These are phyloP conservation scores for Cenchrus americanus DNA, from an alignment of 176 grass and related monocot genomes.

Conservation along the genomic window DNA sequence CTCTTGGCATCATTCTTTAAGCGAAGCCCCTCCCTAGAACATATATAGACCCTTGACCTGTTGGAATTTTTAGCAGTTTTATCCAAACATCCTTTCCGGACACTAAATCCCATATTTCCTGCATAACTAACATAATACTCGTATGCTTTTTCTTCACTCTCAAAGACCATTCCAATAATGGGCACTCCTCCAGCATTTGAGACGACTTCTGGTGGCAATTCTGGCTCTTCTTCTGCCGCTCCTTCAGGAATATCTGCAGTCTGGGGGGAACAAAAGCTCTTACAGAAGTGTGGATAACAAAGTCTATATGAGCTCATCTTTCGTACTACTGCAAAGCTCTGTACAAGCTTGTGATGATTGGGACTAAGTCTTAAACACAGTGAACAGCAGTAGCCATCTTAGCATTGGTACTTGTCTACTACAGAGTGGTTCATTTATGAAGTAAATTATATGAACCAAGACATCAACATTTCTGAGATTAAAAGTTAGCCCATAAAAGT, in stretches of 20 bases:
- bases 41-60: slow-evolving; percentile 79
- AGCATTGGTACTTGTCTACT: background rate
- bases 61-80: slow-evolving; percentile 78
- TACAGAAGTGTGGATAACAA: slow-evolving; percentile 22
- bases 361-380: background rate
- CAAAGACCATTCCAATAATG: slow-evolving; percentile 86
- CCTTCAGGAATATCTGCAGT: slow-evolving; percentile 61
- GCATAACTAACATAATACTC: slow-evolving; percentile 89
- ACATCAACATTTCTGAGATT: background rate
- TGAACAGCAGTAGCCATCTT: background rate
- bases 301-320: background rate
- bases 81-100: slow-evolving; percentile 85
- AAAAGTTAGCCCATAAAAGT: background rate
- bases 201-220: slow-evolving; percentile 68
- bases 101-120: slow-evolving; percentile 77
- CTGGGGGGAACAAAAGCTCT: slow-evolving; percentile 43
- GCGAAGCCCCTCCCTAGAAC: slow-evolving; percentile 85
- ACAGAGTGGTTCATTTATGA: background rate
- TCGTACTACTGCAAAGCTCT: background rate
- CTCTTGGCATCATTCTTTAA: slow-evolving; percentile 74
- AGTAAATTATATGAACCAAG: background rate
- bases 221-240: slow-evolving; percentile 63
- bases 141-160: slow-evolving; percentile 85
- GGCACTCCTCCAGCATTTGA: slow-evolving; percentile 80
- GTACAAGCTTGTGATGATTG: background rate